These are phyloP conservation scores for Aspergillus nomiae DNA, from an alignment of 2,329 filamentous ascomycete species.

Conservation along the genomic window DNA sequence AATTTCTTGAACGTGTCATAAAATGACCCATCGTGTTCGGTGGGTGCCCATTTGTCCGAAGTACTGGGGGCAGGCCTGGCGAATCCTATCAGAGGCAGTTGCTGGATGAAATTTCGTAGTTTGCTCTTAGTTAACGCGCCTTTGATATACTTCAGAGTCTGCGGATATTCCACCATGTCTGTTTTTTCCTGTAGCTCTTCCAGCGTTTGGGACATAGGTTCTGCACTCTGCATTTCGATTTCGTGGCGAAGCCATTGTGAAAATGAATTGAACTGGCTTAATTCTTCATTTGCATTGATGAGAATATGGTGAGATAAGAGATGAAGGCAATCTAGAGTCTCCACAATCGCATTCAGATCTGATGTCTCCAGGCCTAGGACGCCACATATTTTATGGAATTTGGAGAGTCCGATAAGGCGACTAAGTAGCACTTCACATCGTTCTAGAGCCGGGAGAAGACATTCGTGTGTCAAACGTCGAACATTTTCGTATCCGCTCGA, in stretches of 20 bases:
- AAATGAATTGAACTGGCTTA: slow-evolving; percentile 75
- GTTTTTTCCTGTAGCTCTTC: slow-evolving; percentile 80
- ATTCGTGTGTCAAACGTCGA: slow-evolving; percentile 77
- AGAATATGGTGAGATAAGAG: slow-evolving; percentile 75
- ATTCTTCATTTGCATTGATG: slow-evolving; percentile 71
- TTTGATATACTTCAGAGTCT: slow-evolving; percentile 76
- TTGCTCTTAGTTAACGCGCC: slow-evolving; percentile 68
- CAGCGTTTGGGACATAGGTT: slow-evolving; percentile 57
- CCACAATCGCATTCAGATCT: slow-evolving; percentile 63
- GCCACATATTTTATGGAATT: slow-evolving; percentile 69
- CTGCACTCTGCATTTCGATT: slow-evolving; percentile 73
- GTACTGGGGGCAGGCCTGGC: slow-evolving; percentile 41
- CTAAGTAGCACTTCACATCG: slow-evolving; percentile 79
- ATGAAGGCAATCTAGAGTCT: slow-evolving; percentile 73
- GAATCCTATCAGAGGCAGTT: slow-evolving; percentile 38
- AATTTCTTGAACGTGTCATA: slow-evolving; percentile 53
- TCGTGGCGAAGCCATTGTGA: slow-evolving; percentile 81
- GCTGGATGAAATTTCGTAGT: slow-evolving; percentile 59
- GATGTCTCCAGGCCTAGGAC: slow-evolving; percentile 67
- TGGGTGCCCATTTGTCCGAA: slow-evolving; percentile 43
- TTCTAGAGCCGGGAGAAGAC: slow-evolving; percentile 85
- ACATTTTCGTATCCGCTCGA: slow-evolving; percentile 75
- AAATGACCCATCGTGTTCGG: slow-evolving; percentile 41
- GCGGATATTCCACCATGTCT: slow-evolving; percentile 70
- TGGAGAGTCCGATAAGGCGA: slow-evolving; percentile 78